Evolutionary conservation across 2,329 filamentous ascomycete species (phyloP), one percentile per base, ranked within the genome.

Genomic region (Colletotrichum limetticola): DNA sequence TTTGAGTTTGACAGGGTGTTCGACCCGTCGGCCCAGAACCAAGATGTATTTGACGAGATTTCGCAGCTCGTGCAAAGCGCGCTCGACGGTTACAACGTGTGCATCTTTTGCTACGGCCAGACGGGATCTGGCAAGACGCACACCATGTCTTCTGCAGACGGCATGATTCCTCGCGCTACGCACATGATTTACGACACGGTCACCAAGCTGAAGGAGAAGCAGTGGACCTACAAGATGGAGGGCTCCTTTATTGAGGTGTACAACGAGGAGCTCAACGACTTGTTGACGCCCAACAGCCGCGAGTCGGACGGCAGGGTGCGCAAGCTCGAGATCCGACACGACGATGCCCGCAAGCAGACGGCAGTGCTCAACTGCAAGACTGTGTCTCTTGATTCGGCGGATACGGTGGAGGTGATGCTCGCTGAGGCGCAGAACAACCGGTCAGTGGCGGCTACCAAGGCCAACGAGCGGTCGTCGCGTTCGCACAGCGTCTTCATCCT

Each of bases 51-150:
- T 80, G 94, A 94, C 68, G 97, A 99, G 80, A 98, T 98, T 80
- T 97, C 95, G 69, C 97, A 99, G 80, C 90, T 99, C 42, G 95
- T 99, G 1, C 97, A 99, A 83, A 97, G 94, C 77, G 97, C 97
- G 0, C 88, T 99, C 52, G 97, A 99, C 79, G 97, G 97, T 1
- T 99, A 98, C 86, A 99, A 98, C 77, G 97, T 99, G 64, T 98
- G 96, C 83, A 98, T 99, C 75, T 98, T 99, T 84, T 98, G 95
- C 80, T 99, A 99, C 80, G 97, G 97, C 56, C 97, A 99, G 82
- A 99, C 97, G 0, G 97, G 97, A 4, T 97, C 95, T 22, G 97
- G 97, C 73, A 99, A 99, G 87, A 99, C 97, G 0, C 94, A 93
- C 80, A 98, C 97, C 4, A 99, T 99, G 97, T 97, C 94, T 11